Base-by-base conservation (phyloP, 768 basidiomycete genomes). In the Lanmaoa rubissima region DNA sequence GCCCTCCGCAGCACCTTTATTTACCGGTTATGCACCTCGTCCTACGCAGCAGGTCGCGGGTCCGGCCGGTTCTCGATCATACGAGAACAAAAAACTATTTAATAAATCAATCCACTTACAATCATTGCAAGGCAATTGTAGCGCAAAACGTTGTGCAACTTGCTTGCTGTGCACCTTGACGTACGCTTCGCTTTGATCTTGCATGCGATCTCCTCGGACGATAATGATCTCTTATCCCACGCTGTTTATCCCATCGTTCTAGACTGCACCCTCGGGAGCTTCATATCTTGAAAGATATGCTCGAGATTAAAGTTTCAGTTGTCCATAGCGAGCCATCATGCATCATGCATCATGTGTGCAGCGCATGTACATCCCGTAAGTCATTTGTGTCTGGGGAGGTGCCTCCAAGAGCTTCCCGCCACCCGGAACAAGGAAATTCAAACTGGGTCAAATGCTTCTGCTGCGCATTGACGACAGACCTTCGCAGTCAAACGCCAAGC, bases 201-300 rank as follows among this genome's bases (percentile, higher is more conserved):
- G 21, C 16, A 32, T 24, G 48, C 58, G 52, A 67, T 65, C 68
- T 65, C 68, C 67, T 68, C 67, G 67, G 67, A 58, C 35, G 31
- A 47, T 59, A 55, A 49, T 48, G 13, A 19, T 1, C 41, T 13
- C 45, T 21, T 16, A 2, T 63, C 58, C 48, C 53, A 48, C 59
- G 48, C 55, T 38, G 0, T 24, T 45, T 47, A 48, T 50, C 51
- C 44, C 31, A 28, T 39, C 39, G 34, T 38, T 44, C 43, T 21
- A 28, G 34, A 34, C 39, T 12, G 12, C 14, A 48, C 39, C 32
- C 35, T 14, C 44, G 24, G n/a, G 17, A 32, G 8, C 42, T 44
- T 41, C 60, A 48, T 60, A 64, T 64, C 61, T 58, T 11, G 21
- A 36, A 2, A 55, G 65, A 66, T 64, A 61, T 16, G 39, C 52